These are phyloP conservation scores for Dipodascopsis uninucleata DNA, from an alignment of 805 yeast species.

Conservation along the genomic window DNA sequence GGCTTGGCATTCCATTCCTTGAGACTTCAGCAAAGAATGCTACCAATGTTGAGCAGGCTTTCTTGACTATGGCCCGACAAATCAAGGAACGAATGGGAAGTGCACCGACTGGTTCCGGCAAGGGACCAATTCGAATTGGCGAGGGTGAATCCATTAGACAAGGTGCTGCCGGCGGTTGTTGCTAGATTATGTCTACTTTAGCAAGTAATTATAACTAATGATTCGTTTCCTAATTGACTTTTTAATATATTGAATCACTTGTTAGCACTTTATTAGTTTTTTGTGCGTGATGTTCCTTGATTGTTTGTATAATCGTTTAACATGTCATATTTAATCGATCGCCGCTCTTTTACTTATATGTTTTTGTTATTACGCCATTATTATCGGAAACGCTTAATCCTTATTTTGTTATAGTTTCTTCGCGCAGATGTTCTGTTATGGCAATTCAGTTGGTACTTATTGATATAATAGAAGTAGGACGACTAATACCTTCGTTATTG, in stretches of 20 bases:
- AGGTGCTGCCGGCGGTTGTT: slow-evolving; percentile 41
- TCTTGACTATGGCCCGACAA: slow-evolving; percentile 97
- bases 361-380: too few species aligned
- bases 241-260: slow-evolving; percentile 1
- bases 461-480: too few species aligned
- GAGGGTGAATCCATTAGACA: slow-evolving; percentile 42
- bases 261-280: not conserved
- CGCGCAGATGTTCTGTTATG: too few species aligned
- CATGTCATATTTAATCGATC: not conserved
- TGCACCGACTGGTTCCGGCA: slow-evolving; percentile 48
- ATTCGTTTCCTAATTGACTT: slow-evolving; percentile 14
- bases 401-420: too few species aligned
- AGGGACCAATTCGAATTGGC: slow-evolving; percentile 42
- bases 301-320: not conserved
- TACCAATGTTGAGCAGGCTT: slow-evolving; percentile 97
- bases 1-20: slow-evolving; percentile 87
- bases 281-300: slow-evolving; percentile 1
- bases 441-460: too few species aligned
- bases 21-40: slow-evolving; percentile 95
- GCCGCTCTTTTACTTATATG: not conserved
- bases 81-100: slow-evolving; percentile 85
- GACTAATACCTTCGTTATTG: too few species aligned
- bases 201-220: too few species aligned
- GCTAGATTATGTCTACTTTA: slow-evolving; percentile 42
- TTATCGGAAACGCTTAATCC: too few species aligned